Base-by-base conservation (phyloP, 257 asterid genomes). In the Prunella vulgaris region DNA sequence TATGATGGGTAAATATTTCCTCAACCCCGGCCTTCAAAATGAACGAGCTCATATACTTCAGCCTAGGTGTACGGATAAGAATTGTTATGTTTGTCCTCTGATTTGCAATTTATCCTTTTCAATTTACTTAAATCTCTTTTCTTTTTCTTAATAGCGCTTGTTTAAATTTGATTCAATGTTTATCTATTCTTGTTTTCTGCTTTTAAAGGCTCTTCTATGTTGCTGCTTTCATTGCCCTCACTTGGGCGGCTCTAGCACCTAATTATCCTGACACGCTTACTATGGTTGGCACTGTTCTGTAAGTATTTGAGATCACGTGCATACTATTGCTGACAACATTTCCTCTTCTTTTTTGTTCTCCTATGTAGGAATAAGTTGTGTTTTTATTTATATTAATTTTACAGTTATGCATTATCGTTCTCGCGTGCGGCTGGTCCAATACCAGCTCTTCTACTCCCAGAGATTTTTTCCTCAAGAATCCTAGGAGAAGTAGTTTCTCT, bases 361-460 rank as follows among this genome's bases (percentile, higher is more conserved):
- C 10, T 6, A 13, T 17, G 10, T 59, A 14, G 42, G 25, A 18
- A 61, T 73, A 7, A n/a, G 28, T 66, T 37, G 30, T 64, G 49
- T 24, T 37, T 62, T 27, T 13, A 13, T 49, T 48, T 54, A 35
- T 51, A 27, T 25, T 20, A 17, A n/a, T n/a, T n/a, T n/a, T 44
- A 52, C 89, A 89, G 96, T 51, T 92, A 92, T 10, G 97, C 90
- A 14, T 66, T 92, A 35, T 92, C 98, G 59, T 92, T 92, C 76
- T 87, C 98, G 49, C 97, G 89, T 79, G 98, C 97, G 17, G 98
- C 98, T 65, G 98, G 98, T 73, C 98, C 98, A 7, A 97, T 92
- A 12, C 97, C 97, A 76, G 98, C 98, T 64, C 98, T 92, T 76
- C 86, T 92, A 69, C 95, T 91, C 61, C 90, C 97, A 5, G 96